A percentile compares a stretch with the other conserved stretches of the same genome.
phyloP scores from a whole-genome alignment of 2,329 filamentous ascomycete genomes.

The Fusarium chaquense region DNA sequence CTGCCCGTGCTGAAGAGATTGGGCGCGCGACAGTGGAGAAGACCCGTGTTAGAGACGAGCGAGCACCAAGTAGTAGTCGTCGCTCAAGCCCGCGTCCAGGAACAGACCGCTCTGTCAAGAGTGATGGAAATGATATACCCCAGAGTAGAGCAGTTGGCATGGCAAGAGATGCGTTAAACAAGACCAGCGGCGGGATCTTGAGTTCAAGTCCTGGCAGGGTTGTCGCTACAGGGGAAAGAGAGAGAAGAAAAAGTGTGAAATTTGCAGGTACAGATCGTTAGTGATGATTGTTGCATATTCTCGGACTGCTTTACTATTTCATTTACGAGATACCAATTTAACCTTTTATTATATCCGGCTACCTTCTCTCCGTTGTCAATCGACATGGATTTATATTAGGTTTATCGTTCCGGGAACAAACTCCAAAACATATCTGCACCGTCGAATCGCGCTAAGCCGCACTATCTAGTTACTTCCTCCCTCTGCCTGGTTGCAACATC shows the following conservation, averaged over 20 bases:
- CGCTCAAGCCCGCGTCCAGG: constrained; percentile 48
- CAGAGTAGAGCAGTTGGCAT: constrained; percentile 72
- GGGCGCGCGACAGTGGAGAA: constrained; percentile 61
- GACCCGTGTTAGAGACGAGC: constrained; percentile 45
- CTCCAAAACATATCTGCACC: too few relatives aligned
- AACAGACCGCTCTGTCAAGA: constrained; percentile 50
- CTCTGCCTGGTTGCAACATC: too few relatives aligned
- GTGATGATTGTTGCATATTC: background rate
- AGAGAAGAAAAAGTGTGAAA: constrained; percentile 74
- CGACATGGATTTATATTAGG: too few relatives aligned
- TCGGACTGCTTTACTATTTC: background rate
- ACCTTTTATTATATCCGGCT: background rate
- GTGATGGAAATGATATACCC: constrained; percentile 66
- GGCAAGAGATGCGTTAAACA: constrained; percentile 65
- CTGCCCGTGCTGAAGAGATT: constrained; percentile 64
- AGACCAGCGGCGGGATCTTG: constrained; percentile 54
- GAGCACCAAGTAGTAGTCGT: constrained; percentile 43
- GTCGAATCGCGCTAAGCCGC: too few relatives aligned
- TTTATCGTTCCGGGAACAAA: too few relatives aligned
- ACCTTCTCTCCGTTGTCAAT: too few relatives aligned
- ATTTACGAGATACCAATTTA: background rate
- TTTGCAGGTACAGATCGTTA: constrained; percentile 60
- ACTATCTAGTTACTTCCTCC: too few relatives aligned
- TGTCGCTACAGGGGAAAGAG: constrained; percentile 57
- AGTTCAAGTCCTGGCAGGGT: constrained; percentile 63